These are phyloP conservation scores for Daucus carota DNA, from an alignment of 129 eudicot species.

Conservation along the genomic window DH1_v3.0 NC_030389.2:1982501-1983000, in stretches of 20 bases:
- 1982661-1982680: not conserved
- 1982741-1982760: slow-evolving; percentile 91
- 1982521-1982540: slow-evolving; percentile 42
- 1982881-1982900: slow-evolving; percentile 96
- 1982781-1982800: slow-evolving; percentile 88
- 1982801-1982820: slow-evolving; percentile 84
- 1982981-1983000: not conserved
- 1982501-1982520: slow-evolving; percentile 70
- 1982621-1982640: slow-evolving; percentile 90
- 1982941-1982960: not conserved
- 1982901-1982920: slow-evolving; percentile 5
- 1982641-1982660: slow-evolving; percentile 81
- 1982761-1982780: slow-evolving; percentile 85
- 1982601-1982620: slow-evolving; percentile 85
- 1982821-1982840: slow-evolving; percentile 91
- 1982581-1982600: slow-evolving; percentile 78
- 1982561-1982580: slow-evolving; percentile 73
- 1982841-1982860: slow-evolving; percentile 91
- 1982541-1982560: slow-evolving; percentile 59
- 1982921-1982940: not conserved
- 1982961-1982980: not conserved
- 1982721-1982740: slow-evolving; percentile 41
- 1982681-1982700: not conserved
- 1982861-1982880: slow-evolving; percentile 78
- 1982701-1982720: not conserved